Conservation (phyloP, 1,139 yeast species). For the Geotrichum citri-aurantii region DNA sequence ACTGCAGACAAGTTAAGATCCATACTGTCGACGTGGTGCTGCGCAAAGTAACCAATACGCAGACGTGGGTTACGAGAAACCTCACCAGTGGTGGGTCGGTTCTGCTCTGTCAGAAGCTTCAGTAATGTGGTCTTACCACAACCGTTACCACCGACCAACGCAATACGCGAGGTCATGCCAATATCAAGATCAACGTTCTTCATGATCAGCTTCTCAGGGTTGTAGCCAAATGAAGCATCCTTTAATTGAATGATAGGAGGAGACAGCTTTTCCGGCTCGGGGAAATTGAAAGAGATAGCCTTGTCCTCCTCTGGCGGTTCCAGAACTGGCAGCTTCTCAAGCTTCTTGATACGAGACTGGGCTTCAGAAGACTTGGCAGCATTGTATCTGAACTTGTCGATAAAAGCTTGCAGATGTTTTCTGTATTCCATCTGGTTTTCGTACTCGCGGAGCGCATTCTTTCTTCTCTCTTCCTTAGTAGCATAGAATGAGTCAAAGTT, state of each 20-base stretch:
- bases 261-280: slow-evolving; percentile 87
- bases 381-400: slow-evolving; percentile 93
- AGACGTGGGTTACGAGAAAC: slow-evolving; percentile 78
- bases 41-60: slow-evolving; percentile 97
- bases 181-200: slow-evolving; percentile 81
- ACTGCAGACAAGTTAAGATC: slow-evolving; percentile 84
- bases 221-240: slow-evolving; percentile 81
- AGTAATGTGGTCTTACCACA: slow-evolving; percentile 96
- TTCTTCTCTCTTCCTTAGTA: slow-evolving; percentile 91
- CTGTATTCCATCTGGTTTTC: slow-evolving; percentile 96
- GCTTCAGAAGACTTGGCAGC: slow-evolving; percentile 98
- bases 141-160: slow-evolving; percentile 98
- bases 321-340: slow-evolving; percentile 85
- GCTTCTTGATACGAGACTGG: slow-evolving; percentile 91
- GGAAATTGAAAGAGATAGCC: slow-evolving; percentile 78
- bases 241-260: slow-evolving; percentile 92
- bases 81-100: slow-evolving; percentile 66
- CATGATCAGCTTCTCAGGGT: slow-evolving; percentile 54
- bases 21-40: slow-evolving; percentile 98
- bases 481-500: slow-evolving; percentile 89
- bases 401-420: slow-evolving; percentile 85
- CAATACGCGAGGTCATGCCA: slow-evolving; percentile 90
- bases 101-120: slow-evolving; percentile 73
- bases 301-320: slow-evolving; percentile 96
- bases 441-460: slow-evolving; percentile 88